Conservation (phyloP, 2,329 filamentous ascomycete species). For the Cercospora sesami region DNA sequence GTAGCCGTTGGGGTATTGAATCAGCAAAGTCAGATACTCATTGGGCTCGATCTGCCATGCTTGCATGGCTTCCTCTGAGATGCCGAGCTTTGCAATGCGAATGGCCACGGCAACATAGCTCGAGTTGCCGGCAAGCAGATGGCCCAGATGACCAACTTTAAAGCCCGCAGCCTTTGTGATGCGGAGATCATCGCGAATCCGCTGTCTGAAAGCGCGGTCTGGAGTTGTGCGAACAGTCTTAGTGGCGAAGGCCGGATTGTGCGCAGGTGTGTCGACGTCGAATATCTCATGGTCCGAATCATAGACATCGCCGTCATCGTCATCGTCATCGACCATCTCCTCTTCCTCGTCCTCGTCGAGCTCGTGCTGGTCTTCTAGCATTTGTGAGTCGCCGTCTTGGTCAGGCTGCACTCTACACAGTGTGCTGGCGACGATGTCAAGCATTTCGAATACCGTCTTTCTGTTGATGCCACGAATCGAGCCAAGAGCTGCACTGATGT, state of each 20-base stretch:
- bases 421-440: constrained; percentile 48
- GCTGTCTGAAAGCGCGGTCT: constrained; percentile 24
- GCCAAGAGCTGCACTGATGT: constrained; percentile 48
- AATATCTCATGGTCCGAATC: constrained; percentile 34
- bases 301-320: constrained; percentile 43
- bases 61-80: constrained; percentile 71
- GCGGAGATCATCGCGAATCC: constrained; percentile 56
- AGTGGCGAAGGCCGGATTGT: constrained; percentile 19
- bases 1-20: constrained; percentile 66
- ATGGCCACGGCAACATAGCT: constrained; percentile 67
- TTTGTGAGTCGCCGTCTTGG: constrained; percentile 46
- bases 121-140: constrained; percentile 50
- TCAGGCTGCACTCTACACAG: constrained; percentile 40
- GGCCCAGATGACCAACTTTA: constrained; percentile 63
- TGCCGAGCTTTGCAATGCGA: constrained; percentile 66
- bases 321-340: constrained; percentile 31
- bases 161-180: constrained; percentile 66
- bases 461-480: constrained; percentile 47
- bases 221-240: constrained; percentile 10
- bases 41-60: constrained; percentile 70
- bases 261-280: constrained; percentile 18
- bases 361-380: constrained; percentile 37
- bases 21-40: constrained; percentile 73
- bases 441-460: constrained; percentile 52
- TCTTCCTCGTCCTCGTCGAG: constrained; percentile 42